Conservation (phyloP, 2,329 filamentous ascomycete genomes). For the Cladosporium halotolerans region DNA sequence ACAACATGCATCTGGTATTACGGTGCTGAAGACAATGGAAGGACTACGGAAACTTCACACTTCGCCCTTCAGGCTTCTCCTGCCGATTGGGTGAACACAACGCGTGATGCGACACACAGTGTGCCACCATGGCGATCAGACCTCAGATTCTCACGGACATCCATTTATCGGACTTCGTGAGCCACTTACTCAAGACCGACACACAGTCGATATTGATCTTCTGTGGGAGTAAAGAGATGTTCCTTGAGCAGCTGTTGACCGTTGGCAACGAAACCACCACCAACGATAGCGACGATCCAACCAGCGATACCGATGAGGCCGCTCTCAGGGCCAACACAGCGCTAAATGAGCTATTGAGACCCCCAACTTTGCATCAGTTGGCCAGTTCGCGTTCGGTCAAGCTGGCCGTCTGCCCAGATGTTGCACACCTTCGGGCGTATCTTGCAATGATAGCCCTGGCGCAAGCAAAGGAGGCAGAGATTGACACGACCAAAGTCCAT, state of each 20-base stretch:
- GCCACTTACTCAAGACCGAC: constrained; percentile 55
- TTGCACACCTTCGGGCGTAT: constrained; percentile 71
- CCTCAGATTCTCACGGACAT: background rate
- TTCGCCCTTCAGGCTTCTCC: background rate
- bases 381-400: constrained; percentile 63
- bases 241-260: constrained; percentile 52
- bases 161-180: constrained; percentile 48
- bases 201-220: constrained; percentile 60
- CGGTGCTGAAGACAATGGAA: background rate
- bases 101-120: background rate
- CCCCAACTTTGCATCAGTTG: constrained; percentile 29
- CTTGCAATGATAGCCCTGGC: constrained; percentile 35
- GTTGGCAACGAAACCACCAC: background rate
- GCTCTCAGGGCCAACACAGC: background rate
- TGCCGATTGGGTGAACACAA: background rate
- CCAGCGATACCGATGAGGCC: background rate
- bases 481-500: background rate
- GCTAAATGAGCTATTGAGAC: background rate
- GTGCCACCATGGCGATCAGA: background rate
- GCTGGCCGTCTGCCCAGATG: constrained; percentile 65
- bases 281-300: constrained; percentile 5
- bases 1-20: background rate
- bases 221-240: constrained; percentile 59
- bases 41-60: background rate
- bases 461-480: constrained; percentile 21